Evolutionary conservation across 2,329 filamentous ascomycete species (phyloP), one percentile per base, ranked within the genome.

Genomic region (Claviceps arundinis): DNA sequence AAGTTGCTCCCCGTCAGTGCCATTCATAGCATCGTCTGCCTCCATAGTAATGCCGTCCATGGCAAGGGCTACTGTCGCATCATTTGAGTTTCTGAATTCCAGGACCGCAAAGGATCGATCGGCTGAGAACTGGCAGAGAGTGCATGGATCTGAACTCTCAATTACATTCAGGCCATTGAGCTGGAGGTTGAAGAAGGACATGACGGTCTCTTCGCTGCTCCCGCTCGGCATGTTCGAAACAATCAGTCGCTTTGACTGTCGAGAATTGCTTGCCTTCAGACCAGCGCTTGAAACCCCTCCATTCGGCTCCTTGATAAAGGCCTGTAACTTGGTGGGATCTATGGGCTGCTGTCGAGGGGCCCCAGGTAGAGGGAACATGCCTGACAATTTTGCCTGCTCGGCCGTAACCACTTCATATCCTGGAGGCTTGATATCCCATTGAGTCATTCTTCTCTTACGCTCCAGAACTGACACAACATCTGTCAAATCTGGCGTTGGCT

Each of bases 371-470:
- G 94, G 90, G 73, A 98, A 99, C 93, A 98, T 96, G 73, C 91
- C 85, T 59, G 94, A 98, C 45, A 98, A 78, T 74, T 99, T 99
- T 49, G 93, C 94, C 68, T 98, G 94, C 69, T 98, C 94, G 22
- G 93, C 89, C 2, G 93, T 96, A 58, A 99, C 91, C 68, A 93
- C 95, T 65, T 98, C 94, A 64, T 99, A 99, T 45, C 93, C 91
- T 16, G 89, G 88, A 5, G 93, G 93, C 72, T 98, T 98, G 68
- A 98, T 96, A 67, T 99, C 94, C 93, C 93, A 99, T 69, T 98
- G 94, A 38, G 90, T 97, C 75, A 98, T 74, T 54, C 93, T 85
- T 60, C 94, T 85, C 75, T 90, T 93, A 61, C 91, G 84, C 63
- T 91, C 84, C 57, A 89, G 73, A 54, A 99, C 76, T 4, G 89